A percentile compares a stretch with the other conserved stretches of the same genome.
These are phyloP conservation scores for Davidsoniella virescens DNA, from an alignment of 2,329 filamentous ascomycete genomes.

Conservation along the genomic window DNA sequence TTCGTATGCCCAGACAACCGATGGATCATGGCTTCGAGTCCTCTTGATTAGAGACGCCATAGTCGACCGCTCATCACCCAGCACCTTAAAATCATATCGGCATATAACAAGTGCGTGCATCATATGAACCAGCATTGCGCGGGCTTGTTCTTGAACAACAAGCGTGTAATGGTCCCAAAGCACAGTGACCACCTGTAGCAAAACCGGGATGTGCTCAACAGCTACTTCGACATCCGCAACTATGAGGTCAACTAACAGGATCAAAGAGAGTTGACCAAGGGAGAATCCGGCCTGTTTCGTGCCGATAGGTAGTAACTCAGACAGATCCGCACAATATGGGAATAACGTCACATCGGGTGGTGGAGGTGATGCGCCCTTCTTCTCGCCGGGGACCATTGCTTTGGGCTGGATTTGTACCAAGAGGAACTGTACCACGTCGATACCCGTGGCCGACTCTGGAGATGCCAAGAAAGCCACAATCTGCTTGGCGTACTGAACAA, in stretches of 20 bases:
- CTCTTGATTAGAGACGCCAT: conserved; percentile 81
- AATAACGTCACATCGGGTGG: conserved; percentile 59
- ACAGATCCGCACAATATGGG: conserved; percentile 79
- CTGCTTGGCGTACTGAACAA: conserved; percentile 94
- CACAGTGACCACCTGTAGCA: conserved; percentile 82
- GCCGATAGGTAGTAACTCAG: conserved; percentile 62
- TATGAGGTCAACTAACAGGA: conserved; percentile 89
- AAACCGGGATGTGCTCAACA: conserved; percentile 63
- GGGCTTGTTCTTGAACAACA: conserved; percentile 87
- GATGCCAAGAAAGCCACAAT: conserved; percentile 76
- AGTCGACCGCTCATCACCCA: conserved; percentile 53
- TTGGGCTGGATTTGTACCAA: conserved; percentile 82
- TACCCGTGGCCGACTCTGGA: conserved; percentile 34
- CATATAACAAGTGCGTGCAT: conserved; percentile 89
- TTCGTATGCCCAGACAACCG: conserved; percentile 87
- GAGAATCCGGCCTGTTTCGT: conserved; percentile 90
- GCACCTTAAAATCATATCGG: conserved; percentile 27
- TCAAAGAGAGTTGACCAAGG: conserved; percentile 79
- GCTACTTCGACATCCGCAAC: conserved; percentile 74
- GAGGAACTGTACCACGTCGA: conserved; percentile 87
- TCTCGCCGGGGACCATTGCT: conserved; percentile 90
- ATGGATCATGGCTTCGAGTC: conserved; percentile 67
- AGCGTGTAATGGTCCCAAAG: conserved; percentile 96
- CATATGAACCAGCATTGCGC: conserved; percentile 94
- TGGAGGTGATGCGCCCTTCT: conserved; percentile 48